These are phyloP conservation scores for Golubevia pallescens DNA, from an alignment of 1,284 basidiomycete species.

Conservation along the genomic window DNA sequence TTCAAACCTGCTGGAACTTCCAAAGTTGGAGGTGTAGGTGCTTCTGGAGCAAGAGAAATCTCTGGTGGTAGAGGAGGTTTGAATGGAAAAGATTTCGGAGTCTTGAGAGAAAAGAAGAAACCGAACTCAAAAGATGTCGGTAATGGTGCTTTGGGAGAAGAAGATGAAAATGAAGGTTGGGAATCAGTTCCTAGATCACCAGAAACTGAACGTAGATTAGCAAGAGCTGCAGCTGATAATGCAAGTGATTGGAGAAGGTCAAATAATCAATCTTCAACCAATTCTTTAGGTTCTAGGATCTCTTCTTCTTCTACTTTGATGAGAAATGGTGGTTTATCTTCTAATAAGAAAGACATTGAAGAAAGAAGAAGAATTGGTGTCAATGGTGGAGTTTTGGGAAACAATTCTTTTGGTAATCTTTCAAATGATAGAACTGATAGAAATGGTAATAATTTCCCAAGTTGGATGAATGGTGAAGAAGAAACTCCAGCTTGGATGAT, in stretches of 20 bases:
- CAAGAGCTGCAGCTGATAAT: slow-evolving; percentile 23
- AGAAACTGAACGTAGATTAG: slow-evolving; percentile 15
- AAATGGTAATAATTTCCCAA: slow-evolving; percentile 8
- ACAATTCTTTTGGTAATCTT: neutral
- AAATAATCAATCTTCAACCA: slow-evolving; percentile 18
- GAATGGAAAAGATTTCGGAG: slow-evolving; percentile 3
- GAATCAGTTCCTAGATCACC: slow-evolving; percentile 30
- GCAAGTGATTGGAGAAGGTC: slow-evolving; percentile 35
- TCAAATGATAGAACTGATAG: neutral
- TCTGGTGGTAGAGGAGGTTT: too few relatives aligned
- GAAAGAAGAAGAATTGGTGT: neutral
- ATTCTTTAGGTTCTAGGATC: slow-evolving; percentile 10
- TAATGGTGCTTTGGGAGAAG: neutral
- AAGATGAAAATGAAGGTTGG: slow-evolving; percentile 18
- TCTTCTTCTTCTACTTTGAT: slow-evolving; percentile 3
- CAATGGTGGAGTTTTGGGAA: slow-evolving; percentile 5
- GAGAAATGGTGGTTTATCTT: slow-evolving; percentile 3
- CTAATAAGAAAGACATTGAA: slow-evolving; percentile 6
- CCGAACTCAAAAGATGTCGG: slow-evolving; percentile 10
- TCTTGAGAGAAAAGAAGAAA: slow-evolving; percentile 11
- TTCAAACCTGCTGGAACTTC: slow-evolving; percentile 45
- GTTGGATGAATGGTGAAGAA: slow-evolving; percentile 69
- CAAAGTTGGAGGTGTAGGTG: slow-evolving; percentile 2
- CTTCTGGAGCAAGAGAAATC: neutral
- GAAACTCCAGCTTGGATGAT: slow-evolving; percentile 92